Evolutionary conservation across 2,329 filamentous ascomycete genomes (phyloP).

Genomic region (Clarireedia sp.): DNA sequence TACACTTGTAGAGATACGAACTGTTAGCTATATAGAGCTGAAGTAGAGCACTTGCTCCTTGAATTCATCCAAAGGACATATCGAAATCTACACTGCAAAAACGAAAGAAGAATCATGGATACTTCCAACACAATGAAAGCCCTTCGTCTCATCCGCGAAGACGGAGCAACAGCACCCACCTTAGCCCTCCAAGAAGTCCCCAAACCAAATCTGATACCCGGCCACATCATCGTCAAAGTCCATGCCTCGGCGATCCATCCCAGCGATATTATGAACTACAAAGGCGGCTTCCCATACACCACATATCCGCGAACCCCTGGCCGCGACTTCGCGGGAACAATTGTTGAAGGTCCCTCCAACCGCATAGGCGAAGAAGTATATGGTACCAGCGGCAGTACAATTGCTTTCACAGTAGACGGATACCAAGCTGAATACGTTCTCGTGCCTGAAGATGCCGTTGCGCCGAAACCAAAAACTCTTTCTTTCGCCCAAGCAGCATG

Average conservation of each 20-base stretch:
- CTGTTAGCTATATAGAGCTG: too few species aligned
- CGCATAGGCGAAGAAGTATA: conserved; percentile 18
- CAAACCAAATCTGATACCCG: conserved; percentile 14
- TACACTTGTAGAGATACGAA: too few species aligned
- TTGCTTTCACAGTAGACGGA: conserved; percentile 20
- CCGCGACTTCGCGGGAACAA: conserved; percentile 20
- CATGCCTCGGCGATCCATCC: conserved; percentile 24
- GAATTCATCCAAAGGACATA: too few species aligned
- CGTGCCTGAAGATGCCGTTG: conserved; percentile 17
- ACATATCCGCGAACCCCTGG: conserved; percentile 23
- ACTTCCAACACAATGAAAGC: conserved; percentile 19
- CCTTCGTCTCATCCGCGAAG: conserved; percentile 15
- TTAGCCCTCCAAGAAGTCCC: conserved; percentile 14
- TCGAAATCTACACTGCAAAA: background rate
- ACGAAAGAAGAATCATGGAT: background rate
- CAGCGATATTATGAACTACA: conserved; percentile 21
- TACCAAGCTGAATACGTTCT: conserved; percentile 21
- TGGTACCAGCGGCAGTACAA: conserved; percentile 20
- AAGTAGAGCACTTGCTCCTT: too few species aligned
- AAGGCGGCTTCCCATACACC: conserved; percentile 18
- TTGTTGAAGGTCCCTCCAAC: conserved; percentile 12
- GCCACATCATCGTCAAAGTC: conserved; percentile 19
- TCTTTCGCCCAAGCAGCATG: conserved; percentile 19
- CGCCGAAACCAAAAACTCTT: conserved; percentile 16
- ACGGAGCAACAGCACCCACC: conserved; percentile 5